Percentiles rank a stretch among this genome's conserved stretches.
phyloP scores from a whole-genome alignment of 768 basidiomycete species.

The Fistulinella prunicolor region DNA sequence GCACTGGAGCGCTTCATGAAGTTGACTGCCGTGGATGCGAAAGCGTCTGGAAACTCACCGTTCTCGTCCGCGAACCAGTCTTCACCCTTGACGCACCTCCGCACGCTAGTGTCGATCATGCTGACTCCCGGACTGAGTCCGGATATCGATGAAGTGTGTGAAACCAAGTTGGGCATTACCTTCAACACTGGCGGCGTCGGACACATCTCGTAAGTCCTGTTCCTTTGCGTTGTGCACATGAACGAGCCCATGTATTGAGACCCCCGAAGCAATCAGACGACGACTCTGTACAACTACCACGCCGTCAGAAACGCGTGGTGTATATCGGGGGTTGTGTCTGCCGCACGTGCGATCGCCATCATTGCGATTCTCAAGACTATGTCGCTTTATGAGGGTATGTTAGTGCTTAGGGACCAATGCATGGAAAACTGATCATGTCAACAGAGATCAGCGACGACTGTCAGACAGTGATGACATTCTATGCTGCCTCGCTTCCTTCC shows the following conservation, averaged over 20 bases:
- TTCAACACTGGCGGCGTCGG: constrained; percentile 43
- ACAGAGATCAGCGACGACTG: constrained; percentile 67
- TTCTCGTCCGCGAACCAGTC: constrained; percentile 35
- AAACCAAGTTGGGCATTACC: constrained; percentile 49
- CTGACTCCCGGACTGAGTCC: constrained; percentile 68
- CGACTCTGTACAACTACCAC: constrained; percentile 40
- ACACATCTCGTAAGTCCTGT: constrained; percentile 43
- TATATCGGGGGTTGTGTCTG: constrained; percentile 68
- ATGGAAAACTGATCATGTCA: background rate
- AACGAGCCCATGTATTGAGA: constrained; percentile 6
- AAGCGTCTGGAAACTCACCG: constrained; percentile 47
- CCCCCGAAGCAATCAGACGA: constrained; percentile 26
- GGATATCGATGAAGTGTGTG: constrained; percentile 69
- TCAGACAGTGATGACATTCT: constrained; percentile 76
- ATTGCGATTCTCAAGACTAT: constrained; percentile 66
- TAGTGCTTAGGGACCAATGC: background rate
- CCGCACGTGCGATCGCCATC: constrained; percentile 65
- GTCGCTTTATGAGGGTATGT: constrained; percentile 66
- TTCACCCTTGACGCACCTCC: constrained; percentile 52
- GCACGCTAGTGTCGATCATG: constrained; percentile 57
- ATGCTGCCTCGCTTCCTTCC: constrained; percentile 65
- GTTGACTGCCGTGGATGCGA: constrained; percentile 47
- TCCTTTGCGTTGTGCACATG: background rate
- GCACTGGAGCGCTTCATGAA: constrained; percentile 52
- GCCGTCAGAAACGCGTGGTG: constrained; percentile 57